Conservation (phyloP, 495 filamentous ascomycete genomes). For the Thozetella sp. region DNA sequence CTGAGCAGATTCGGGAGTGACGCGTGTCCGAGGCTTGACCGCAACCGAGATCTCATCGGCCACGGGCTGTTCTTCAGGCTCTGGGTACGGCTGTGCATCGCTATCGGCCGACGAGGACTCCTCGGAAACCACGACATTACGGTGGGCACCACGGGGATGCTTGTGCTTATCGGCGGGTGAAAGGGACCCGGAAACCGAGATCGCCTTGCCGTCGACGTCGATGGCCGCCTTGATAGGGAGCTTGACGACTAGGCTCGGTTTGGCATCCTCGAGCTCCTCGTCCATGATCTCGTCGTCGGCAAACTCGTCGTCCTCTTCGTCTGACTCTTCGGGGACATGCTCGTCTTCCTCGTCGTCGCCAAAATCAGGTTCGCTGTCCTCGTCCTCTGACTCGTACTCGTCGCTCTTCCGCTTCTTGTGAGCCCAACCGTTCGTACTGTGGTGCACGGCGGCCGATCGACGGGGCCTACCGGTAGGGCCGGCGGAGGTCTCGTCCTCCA, state of each 20-base stretch:
- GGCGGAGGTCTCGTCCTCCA: constrained; percentile 23
- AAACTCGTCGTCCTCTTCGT: constrained; percentile 55
- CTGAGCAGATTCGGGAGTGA: constrained; percentile 1
- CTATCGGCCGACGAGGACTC: constrained; percentile 16
- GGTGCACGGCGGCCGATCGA: constrained; percentile 41
- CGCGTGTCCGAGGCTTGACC: constrained; percentile 1
- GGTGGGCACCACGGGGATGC: constrained; percentile 18
- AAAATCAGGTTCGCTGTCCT: constrained; percentile 59
- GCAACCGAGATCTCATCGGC: constrained; percentile 30
- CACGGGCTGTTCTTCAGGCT: constrained; percentile 17
- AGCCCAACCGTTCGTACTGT: constrained; percentile 51
- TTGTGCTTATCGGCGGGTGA: constrained; percentile 12
- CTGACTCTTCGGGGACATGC: constrained; percentile 45
- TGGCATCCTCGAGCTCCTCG: constrained; percentile 52
- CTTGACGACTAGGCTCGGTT: constrained; percentile 64
- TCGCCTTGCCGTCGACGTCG: constrained; percentile 27
- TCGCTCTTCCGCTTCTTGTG: constrained; percentile 69
- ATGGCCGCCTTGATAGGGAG: constrained; percentile 44
- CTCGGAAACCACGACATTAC: constrained; percentile 29
- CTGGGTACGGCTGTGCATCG: constrained; percentile 9
- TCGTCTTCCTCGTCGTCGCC: constrained; percentile 65
- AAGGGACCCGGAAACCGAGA: constrained; percentile 15
- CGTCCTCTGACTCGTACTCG: constrained; percentile 72
- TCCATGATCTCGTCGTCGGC: constrained; percentile 58
- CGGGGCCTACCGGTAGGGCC: constrained; percentile 33